Conservation (phyloP, 495 filamentous ascomycete genomes). For the Cairneyella variabilis region DNA sequence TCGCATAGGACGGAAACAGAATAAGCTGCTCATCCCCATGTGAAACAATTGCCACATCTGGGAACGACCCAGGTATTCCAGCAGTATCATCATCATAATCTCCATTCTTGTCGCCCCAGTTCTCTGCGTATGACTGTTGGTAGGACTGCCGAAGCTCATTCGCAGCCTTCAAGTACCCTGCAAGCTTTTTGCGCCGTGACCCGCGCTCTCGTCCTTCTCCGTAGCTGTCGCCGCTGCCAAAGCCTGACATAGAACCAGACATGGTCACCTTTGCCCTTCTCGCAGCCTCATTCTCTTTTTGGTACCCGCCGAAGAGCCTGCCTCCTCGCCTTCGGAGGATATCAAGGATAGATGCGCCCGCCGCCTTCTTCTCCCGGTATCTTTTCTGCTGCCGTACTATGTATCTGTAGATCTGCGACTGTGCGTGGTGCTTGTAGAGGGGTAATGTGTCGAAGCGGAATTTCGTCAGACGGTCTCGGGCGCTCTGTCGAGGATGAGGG, state of each 20-base stretch:
- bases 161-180: conserved; percentile 81
- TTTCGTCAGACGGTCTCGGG: conserved; percentile 54
- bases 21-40: conserved; percentile 89
- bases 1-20: conserved; percentile 85
- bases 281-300: conserved; percentile 20
- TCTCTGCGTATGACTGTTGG: conserved; percentile 68
- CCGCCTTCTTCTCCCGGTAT: conserved; percentile 38
- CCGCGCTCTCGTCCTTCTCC: conserved; percentile 52
- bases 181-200: conserved; percentile 71
- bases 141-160: conserved; percentile 91
- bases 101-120: conserved; percentile 47
- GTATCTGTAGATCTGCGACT: conserved; percentile 71
- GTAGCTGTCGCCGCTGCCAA: conserved; percentile 20
- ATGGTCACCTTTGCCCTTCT: conserved; percentile 22
- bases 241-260: conserved; percentile 21
- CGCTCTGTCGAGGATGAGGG: conserved; percentile 17
- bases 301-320: conserved; percentile 29
- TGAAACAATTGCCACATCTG: conserved; percentile 72
- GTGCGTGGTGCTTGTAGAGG: conserved; percentile 60
- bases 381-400: conserved; percentile 60
- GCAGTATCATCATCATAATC: conserved; percentile 50
- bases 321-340: conserved; percentile 44
- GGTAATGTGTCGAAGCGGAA: conserved; percentile 75
- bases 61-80: conserved; percentile 72
- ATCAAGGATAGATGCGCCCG: conserved; percentile 45